Conservation (phyloP, 129 eudicot genomes). For the Rutidosis leptorrhynchoides region DNA sequence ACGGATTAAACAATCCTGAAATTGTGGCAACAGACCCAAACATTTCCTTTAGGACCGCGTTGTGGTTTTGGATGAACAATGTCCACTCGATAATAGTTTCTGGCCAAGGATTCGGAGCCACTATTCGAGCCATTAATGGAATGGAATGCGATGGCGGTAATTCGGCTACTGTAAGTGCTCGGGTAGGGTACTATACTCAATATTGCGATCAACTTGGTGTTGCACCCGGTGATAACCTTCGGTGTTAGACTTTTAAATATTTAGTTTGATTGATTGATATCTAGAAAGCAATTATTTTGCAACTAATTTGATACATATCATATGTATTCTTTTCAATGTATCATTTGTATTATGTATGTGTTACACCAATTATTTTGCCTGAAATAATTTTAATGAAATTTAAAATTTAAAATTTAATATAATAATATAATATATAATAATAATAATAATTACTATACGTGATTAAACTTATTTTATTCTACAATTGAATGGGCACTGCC, state of each 20-base stretch:
- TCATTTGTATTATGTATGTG: too few relatives aligned
- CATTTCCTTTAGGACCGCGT: conserved; percentile 32
- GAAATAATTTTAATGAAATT: too few relatives aligned
- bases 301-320: too few relatives aligned
- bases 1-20: conserved; percentile 38
- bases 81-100: conserved; percentile 27
- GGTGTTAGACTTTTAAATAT: conserved; percentile 20
- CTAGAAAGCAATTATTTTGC: too few relatives aligned
- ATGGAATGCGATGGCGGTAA: conserved; percentile 31
- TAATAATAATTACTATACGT: too few relatives aligned
- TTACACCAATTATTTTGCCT: neutral
- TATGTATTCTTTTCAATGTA: too few relatives aligned
- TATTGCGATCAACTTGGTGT: conserved; percentile 38
- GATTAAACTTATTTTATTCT: too few relatives aligned
- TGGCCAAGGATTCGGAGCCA: conserved; percentile 38
- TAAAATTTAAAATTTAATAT: too few relatives aligned
- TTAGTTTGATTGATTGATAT: neutral
- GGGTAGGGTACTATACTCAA: conserved; percentile 28
- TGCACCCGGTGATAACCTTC: conserved; percentile 31
- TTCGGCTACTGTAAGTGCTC: conserved; percentile 16
- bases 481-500: too few relatives aligned
- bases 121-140: conserved; percentile 34
- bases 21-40: conserved; percentile 29
- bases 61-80: conserved; percentile 36
- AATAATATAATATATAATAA: too few relatives aligned